Percentiles rank a stretch among this genome's conserved stretches.
These are phyloP conservation scores for Globisporangium abappressorium DNA, from an alignment of 352 stramenopile species.

Conservation along the genomic window DNA sequence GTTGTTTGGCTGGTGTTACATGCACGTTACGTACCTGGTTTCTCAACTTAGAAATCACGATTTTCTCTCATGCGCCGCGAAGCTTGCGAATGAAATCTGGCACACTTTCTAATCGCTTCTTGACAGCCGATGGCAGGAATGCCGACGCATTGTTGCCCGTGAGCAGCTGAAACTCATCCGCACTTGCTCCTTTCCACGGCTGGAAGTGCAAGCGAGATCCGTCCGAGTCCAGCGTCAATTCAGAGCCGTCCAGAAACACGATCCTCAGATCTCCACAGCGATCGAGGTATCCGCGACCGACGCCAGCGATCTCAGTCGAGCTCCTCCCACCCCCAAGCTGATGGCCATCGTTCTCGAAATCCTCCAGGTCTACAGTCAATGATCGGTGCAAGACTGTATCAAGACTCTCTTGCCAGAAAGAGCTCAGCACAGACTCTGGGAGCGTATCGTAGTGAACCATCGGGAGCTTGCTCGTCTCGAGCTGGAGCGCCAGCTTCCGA, in stretches of 20 bases:
- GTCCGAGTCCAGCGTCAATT: slow-evolving; percentile 40
- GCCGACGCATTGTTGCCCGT: slow-evolving; percentile 28
- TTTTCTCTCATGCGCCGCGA: not conserved
- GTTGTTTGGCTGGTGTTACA: not conserved
- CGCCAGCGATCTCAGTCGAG: slow-evolving; percentile 30
- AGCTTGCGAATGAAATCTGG: slow-evolving; percentile 51
- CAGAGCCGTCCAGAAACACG: slow-evolving; percentile 41
- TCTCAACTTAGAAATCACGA: not conserved
- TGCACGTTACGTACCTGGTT: not conserved
- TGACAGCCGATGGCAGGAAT: slow-evolving; percentile 41
- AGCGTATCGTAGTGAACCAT: slow-evolving; percentile 55
- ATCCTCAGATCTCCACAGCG: slow-evolving; percentile 37
- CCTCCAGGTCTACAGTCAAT: slow-evolving; percentile 4
- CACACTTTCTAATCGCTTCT: slow-evolving; percentile 45
- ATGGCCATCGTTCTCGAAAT: not conserved
- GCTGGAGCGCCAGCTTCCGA: slow-evolving; percentile 35
- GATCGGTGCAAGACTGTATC: slow-evolving; percentile 12
- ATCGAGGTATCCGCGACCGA: slow-evolving; percentile 43
- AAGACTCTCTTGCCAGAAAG: slow-evolving; percentile 26
- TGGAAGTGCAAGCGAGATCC: slow-evolving; percentile 43
- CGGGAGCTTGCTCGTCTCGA: slow-evolving; percentile 34
- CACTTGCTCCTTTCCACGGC: slow-evolving; percentile 12
- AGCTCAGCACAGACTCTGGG: slow-evolving; percentile 38
- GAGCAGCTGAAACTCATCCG: slow-evolving; percentile 42
- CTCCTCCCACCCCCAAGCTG: slow-evolving; percentile 12